Conservation (phyloP, 768 basidiomycete genomes). For the Suillus subaureus region DNA sequence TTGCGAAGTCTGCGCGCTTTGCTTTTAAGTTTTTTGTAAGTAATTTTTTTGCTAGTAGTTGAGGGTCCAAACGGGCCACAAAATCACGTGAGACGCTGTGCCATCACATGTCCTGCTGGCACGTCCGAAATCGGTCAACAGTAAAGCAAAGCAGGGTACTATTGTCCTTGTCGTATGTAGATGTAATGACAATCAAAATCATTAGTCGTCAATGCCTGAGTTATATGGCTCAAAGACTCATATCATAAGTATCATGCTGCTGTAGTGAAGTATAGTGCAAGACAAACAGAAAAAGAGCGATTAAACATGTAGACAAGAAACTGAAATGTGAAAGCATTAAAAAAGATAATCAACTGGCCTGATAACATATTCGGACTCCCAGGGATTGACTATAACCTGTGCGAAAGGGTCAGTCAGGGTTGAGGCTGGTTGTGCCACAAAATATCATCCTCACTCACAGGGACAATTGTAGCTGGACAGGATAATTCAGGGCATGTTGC, state of each 20-base stretch:
- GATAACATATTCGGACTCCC: neutral
- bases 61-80: no score
- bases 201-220: neutral
- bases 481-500: neutral
- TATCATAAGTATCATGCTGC: neutral
- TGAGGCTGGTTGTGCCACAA: neutral
- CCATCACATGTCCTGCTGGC: no score
- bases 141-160: neutral
- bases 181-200: constrained; percentile 2
- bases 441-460: neutral
- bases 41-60: no score
- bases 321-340: neutral
- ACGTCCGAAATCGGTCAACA: no score
- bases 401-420: neutral
- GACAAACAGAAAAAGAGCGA: neutral
- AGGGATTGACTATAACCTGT: neutral
- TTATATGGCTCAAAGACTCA: neutral
- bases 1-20: no score
- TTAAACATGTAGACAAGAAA: neutral
- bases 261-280: neutral
- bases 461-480: neutral
- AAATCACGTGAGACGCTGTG: no score
- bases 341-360: neutral
- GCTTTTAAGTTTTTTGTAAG: no score
- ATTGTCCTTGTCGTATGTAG: neutral